A percentile compares a stretch with the other conserved stretches of the same genome.
Conservation (phyloP, 768 basidiomycete genomes). For the Lentinula sp. region DNA sequence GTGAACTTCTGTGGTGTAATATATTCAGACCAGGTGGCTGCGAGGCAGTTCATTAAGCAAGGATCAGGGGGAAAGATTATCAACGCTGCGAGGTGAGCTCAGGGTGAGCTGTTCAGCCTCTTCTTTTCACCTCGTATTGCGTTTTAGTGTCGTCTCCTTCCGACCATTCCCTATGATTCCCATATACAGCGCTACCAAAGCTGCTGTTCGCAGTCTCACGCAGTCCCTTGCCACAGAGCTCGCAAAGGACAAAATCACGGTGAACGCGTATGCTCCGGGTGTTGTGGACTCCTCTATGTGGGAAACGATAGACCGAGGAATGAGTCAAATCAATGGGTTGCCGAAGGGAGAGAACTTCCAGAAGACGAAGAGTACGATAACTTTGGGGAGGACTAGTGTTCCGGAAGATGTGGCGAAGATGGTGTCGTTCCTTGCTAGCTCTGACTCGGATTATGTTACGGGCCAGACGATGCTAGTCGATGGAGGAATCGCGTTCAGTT, state of each 20-base stretch:
- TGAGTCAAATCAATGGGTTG: constrained; percentile 5
- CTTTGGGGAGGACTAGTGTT: constrained; percentile 11
- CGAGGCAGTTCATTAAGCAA: constrained; percentile 28
- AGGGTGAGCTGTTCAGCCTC: neutral
- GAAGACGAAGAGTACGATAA: neutral
- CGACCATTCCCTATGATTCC: neutral
- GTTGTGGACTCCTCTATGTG: constrained; percentile 6
- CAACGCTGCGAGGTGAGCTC: constrained; percentile 14
- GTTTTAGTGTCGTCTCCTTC: neutral
- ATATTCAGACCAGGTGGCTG: constrained; percentile 28
- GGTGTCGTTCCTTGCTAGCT: constrained; percentile 20
- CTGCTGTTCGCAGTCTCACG: constrained; percentile 9
- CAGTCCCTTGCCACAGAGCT: constrained; percentile 9
- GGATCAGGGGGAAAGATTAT: constrained; percentile 28
- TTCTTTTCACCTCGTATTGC: neutral
- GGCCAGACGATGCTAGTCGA: constrained; percentile 11
- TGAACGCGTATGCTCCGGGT: constrained; percentile 10
- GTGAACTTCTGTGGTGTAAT: constrained; percentile 24
- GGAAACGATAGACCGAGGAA: neutral
- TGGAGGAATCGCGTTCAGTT: constrained; percentile 7
- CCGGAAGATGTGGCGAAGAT: constrained; percentile 19
- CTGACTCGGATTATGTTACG: constrained; percentile 21
- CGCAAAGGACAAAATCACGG: constrained; percentile 8
- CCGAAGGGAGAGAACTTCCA: constrained; percentile 6
- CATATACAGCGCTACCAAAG: constrained; percentile 7